Evolutionary conservation across 306 rosid species (phyloP), one percentile per base, ranked within the genome.

Genomic region (Gleditsia sinensis): DNA sequence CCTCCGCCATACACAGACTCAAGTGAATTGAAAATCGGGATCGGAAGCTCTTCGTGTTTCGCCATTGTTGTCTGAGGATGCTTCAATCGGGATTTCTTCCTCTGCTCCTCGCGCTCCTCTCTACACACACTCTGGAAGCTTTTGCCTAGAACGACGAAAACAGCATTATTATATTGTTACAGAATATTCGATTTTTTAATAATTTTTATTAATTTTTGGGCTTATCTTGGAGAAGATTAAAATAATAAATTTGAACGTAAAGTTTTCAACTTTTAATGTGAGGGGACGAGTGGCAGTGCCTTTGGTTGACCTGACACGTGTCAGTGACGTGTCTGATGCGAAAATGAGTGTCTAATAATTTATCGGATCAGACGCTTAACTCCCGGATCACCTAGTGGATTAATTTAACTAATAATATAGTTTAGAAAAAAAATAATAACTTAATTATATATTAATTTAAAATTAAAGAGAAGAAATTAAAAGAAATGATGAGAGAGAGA

Each of bases 41-140:
- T 75, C 42, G 97, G 96, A 42, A 94, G 96, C 10, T 92, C 98
- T 46, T 92, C 99, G 83, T 92, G 85, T 19, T 85, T 87, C 77
- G 86, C 86, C 97, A 92, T 90, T 66, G 32, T 53, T 7, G 74
- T 46, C 17, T 48, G 40, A 12, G 56, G 17, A 46, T 24, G 42
- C 67, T 48, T 33, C 51, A 11, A 16, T 42, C 34, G 69, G 17
- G 11, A 40, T 6, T 63, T 51, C 53, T n/a, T n/a, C n/a, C n/a
- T n/a, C n/a, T n/a, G n/a, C n/a, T 28, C 27, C 14, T 10, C 10
- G 7, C 1, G 64, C 64, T 59, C 6, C 65, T 17, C 9, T 0
- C 14, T 42, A 21, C 6, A 39, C 32, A 3, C n/a, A 37, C 32
- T 43, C n/a, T 28, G 30, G 14, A 50, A 24, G 5, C n/a, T 34